Percentiles rank a stretch among this genome's conserved stretches.
Conservation (phyloP, 768 basidiomycete species). For the Lactifluus piperatus region DNA sequence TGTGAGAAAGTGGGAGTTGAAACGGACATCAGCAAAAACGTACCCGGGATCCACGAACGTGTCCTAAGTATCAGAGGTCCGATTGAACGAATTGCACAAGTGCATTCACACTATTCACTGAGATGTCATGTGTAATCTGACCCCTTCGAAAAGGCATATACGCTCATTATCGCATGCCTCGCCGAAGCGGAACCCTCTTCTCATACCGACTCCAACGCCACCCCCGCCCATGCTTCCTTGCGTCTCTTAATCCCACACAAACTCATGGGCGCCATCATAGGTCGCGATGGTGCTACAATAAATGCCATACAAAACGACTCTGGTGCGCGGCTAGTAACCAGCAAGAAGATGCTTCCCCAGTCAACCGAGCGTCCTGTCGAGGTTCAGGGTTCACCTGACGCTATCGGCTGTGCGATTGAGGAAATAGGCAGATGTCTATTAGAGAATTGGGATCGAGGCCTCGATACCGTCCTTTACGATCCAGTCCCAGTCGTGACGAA, state of each 20-base stretch:
- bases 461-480: conserved; percentile 92
- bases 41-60: conserved; percentile 93
- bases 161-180: conserved; percentile 58
- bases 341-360: conserved; percentile 98
- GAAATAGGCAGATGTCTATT: conserved; percentile 94
- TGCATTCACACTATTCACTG: conserved; percentile 27
- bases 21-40: conserved; percentile 98
- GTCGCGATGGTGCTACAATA: conserved; percentile 92
- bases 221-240: conserved; percentile 69
- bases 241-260: conserved; percentile 98
- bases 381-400: conserved; percentile 87
- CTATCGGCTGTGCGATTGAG: conserved; percentile 86
- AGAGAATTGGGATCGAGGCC: conserved; percentile 93
- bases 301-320: conserved; percentile 97
- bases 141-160: conserved; percentile 62
- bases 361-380: conserved; percentile 99
- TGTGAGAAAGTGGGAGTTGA: conserved; percentile 94
- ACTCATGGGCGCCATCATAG: conserved; percentile 98
- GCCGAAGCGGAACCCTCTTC: conserved; percentile 41
- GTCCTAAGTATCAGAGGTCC: conserved; percentile 90
- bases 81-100: conserved; percentile 89
- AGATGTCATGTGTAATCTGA: conserved; percentile 11
- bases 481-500: conserved; percentile 84
- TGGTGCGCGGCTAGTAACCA: conserved; percentile 95
- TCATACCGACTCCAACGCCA: conserved; percentile 54